Conservation (phyloP, 2,329 filamentous ascomycete genomes). For the Camillea tinctor region DNA sequence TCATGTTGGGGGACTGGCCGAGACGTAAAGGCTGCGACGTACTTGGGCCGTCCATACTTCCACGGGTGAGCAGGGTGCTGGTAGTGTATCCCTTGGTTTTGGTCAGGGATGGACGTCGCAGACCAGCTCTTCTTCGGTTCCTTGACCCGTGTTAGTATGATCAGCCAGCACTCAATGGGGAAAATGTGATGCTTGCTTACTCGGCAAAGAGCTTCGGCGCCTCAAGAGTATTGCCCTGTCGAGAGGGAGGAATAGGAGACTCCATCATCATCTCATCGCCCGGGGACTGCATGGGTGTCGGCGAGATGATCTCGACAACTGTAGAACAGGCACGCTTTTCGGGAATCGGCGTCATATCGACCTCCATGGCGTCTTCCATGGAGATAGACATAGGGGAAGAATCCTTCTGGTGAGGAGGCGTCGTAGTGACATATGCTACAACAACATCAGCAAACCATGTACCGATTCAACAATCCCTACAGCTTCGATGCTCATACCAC, state of each 20-base stretch:
- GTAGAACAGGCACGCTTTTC: slow-evolving; percentile 74
- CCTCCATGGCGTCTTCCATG: slow-evolving; percentile 61
- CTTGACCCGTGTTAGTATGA: slow-evolving; percentile 42
- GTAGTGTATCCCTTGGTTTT: slow-evolving; percentile 75
- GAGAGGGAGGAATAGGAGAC: slow-evolving; percentile 51
- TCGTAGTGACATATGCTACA: slow-evolving; percentile 75
- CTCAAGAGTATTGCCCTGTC: slow-evolving; percentile 44
- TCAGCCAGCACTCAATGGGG: not conserved
- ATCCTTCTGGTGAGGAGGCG: slow-evolving; percentile 67
- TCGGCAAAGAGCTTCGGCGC: slow-evolving; percentile 50
- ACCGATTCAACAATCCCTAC: not conserved
- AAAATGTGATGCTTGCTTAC: slow-evolving; percentile 40
- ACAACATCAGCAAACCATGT: slow-evolving; percentile 16
- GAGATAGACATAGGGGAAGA: slow-evolving; percentile 77
- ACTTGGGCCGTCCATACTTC: slow-evolving; percentile 62
- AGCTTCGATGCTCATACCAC: not conserved
- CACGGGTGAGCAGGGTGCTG: slow-evolving; percentile 59
- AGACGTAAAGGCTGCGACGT: slow-evolving; percentile 69
- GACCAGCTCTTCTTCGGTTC: slow-evolving; percentile 60
- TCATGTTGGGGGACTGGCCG: slow-evolving; percentile 62
- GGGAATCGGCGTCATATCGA: slow-evolving; percentile 92
- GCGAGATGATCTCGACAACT: slow-evolving; percentile 68
- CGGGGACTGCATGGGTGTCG: slow-evolving; percentile 58
- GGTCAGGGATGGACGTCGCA: slow-evolving; percentile 72
- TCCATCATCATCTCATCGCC: slow-evolving; percentile 52